Conservation (phyloP, 2,329 filamentous ascomycete species). For the Mycocentrospora acerina region DNA sequence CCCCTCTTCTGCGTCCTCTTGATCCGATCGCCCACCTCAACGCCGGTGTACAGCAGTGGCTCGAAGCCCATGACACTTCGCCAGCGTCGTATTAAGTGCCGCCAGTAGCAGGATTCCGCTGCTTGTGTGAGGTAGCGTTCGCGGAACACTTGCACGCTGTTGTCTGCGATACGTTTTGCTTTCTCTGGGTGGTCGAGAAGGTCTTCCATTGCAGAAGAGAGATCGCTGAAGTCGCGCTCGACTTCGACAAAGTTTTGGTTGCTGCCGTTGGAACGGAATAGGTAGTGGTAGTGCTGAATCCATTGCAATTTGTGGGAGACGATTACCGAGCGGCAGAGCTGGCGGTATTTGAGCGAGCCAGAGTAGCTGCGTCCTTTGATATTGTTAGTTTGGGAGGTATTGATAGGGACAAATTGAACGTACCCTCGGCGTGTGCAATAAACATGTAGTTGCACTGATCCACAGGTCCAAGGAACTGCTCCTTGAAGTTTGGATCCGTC, state of each 20-base stretch:
- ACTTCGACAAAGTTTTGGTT: constrained; percentile 40
- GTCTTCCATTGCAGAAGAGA: constrained; percentile 31
- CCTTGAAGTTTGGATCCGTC: constrained; percentile 31
- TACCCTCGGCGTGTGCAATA: constrained; percentile 56
- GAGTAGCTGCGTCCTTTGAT: constrained; percentile 47
- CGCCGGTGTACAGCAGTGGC: constrained; percentile 26
- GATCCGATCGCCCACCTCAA: constrained; percentile 19
- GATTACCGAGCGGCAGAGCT: constrained; percentile 49
- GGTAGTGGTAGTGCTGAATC: constrained; percentile 39
- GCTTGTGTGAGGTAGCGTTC: constrained; percentile 36
- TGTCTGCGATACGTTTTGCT: constrained; percentile 37
- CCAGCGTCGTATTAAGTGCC: constrained; percentile 6
- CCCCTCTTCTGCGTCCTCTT: constrained; percentile 28
- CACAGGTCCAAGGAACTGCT: constrained; percentile 51
- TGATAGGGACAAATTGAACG: constrained; percentile 18
- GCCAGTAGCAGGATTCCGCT: constrained; percentile 38
- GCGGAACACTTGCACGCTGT: constrained; percentile 30
- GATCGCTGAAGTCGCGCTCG: constrained; percentile 37
- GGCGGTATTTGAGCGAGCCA: constrained; percentile 55
- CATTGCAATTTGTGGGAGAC: constrained; percentile 39
- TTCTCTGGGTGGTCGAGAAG: constrained; percentile 34
- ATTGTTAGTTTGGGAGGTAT: not conserved
- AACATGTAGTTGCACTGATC: constrained; percentile 60
- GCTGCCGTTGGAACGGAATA: constrained; percentile 27
- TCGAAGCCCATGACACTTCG: constrained; percentile 28